A percentile compares a stretch with the other conserved stretches of the same genome.
These are phyloP conservation scores for Geotrichum restrictum DNA, from an alignment of 1,139 yeast species.

Conservation along the genomic window DNA sequence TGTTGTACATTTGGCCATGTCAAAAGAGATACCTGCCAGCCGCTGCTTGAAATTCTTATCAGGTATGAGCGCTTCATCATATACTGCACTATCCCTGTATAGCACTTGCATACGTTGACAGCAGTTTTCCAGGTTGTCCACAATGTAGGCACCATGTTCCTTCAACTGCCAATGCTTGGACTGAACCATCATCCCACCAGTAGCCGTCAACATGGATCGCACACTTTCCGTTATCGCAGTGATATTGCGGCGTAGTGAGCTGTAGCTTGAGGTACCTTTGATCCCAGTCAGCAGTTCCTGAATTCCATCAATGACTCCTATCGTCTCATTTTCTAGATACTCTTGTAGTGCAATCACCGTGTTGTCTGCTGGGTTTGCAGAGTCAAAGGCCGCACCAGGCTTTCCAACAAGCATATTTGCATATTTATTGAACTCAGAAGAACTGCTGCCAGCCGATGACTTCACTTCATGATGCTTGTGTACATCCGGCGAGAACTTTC, in stretches of 20 bases:
- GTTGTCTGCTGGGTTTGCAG: constrained; percentile 74
- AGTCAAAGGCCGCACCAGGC: constrained; percentile 50
- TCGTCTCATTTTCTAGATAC: constrained; percentile 90
- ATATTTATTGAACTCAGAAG: neutral
- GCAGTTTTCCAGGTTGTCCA: constrained; percentile 80
- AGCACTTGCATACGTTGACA: constrained; percentile 57
- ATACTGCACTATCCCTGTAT: constrained; percentile 29
- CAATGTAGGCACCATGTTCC: constrained; percentile 90
- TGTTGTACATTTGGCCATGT: constrained; percentile 92
- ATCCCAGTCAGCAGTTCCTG: constrained; percentile 61
- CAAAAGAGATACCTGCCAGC: constrained; percentile 92
- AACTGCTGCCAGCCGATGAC: neutral
- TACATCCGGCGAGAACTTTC: neutral
- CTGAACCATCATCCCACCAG: constrained; percentile 83
- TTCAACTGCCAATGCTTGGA: constrained; percentile 70
- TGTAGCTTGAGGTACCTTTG: constrained; percentile 60
- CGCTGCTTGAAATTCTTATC: constrained; percentile 89
- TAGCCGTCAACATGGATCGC: constrained; percentile 84
- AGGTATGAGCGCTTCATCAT: constrained; percentile 49
- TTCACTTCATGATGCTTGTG: neutral
- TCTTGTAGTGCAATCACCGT: constrained; percentile 78
- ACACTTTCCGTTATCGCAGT: constrained; percentile 72
- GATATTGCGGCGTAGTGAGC: constrained; percentile 68
- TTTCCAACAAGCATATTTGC: no score
- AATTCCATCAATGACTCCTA: constrained; percentile 83